phyloP scores from a whole-genome alignment of 768 basidiomycete genomes.

The Asterophora lycoperdoides region DNA sequence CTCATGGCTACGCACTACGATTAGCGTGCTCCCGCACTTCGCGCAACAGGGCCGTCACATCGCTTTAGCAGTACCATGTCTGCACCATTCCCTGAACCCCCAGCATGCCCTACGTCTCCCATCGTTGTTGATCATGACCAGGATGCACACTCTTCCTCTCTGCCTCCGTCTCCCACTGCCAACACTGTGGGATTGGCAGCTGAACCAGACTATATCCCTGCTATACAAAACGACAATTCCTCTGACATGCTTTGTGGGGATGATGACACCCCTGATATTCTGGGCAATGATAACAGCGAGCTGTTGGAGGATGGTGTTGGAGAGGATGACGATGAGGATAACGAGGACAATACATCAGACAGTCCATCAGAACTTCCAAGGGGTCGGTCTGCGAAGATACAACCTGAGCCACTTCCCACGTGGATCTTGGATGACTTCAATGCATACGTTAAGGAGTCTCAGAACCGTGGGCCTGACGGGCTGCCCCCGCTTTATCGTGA shows the following conservation, averaged over 20 bases:
- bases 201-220: too few species aligned
- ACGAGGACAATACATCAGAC: neutral
- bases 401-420: neutral
- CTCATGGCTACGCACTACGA: too few species aligned
- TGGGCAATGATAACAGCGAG: neutral
- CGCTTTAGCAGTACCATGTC: too few species aligned
- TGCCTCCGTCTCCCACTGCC: too few species aligned
- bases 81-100: too few species aligned
- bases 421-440: slow-evolving; percentile 1
- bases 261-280: neutral
- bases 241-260: neutral
- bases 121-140: too few species aligned
- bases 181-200: too few species aligned
- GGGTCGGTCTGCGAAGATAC: neutral
- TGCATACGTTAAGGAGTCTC: neutral
- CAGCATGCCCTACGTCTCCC: too few species aligned
- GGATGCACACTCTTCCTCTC: too few species aligned
- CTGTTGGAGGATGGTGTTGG: slow-evolving; percentile 3
- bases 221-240: neutral
- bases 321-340: neutral
- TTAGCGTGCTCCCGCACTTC: too few species aligned
- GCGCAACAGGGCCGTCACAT: too few species aligned
- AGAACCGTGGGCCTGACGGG: neutral
- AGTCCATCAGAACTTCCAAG: too few species aligned
- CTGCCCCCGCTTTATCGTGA: slow-evolving; percentile 2